These are phyloP conservation scores for Globisporangium uncinulatum DNA, from an alignment of 352 stramenopile genomes.

Conservation along the genomic window DNA sequence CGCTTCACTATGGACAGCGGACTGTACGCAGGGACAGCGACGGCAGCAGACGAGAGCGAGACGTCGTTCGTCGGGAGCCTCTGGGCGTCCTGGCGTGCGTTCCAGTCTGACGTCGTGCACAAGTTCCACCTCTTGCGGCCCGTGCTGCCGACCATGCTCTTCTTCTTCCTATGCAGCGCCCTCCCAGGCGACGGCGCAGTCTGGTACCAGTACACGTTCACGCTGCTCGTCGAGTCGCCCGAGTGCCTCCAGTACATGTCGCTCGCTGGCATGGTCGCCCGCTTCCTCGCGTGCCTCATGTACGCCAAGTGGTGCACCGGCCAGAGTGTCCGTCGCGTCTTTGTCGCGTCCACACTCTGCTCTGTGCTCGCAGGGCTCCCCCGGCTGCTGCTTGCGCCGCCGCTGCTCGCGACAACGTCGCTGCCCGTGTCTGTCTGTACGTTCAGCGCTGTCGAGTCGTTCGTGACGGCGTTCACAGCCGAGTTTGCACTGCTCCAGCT, in stretches of 20 bases:
- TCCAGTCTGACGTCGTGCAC: conserved; percentile 36
- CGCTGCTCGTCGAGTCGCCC: conserved; percentile 40
- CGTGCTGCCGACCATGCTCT: conserved; percentile 65
- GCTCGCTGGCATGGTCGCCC: conserved; percentile 57
- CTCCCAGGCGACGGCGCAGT: conserved; percentile 54
- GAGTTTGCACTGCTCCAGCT: conserved; percentile 81
- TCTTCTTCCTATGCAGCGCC: conserved; percentile 79
- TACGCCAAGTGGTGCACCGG: conserved; percentile 68
- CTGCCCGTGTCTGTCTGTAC: conserved; percentile 64
- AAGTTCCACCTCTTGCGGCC: conserved; percentile 48
- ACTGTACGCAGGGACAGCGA: too few relatives aligned
- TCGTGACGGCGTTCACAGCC: conserved; percentile 69
- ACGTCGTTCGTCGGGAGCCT: conserved; percentile 13
- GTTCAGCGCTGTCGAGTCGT: conserved; percentile 61
- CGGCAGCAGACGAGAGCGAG: background rate
- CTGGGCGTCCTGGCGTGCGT: conserved; percentile 29
- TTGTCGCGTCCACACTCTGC: conserved; percentile 67
- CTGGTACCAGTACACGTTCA: conserved; percentile 83
- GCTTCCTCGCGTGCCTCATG: conserved; percentile 67
- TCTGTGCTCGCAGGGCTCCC: conserved; percentile 59
- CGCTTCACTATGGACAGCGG: background rate
- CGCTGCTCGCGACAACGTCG: conserved; percentile 17
- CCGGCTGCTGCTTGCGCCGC: conserved; percentile 55
- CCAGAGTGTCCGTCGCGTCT: conserved; percentile 63
- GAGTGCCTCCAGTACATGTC: conserved; percentile 75